Evolutionary conservation across 2,329 filamentous ascomycete species (phyloP), one percentile per base, ranked within the genome.

Genomic region (Xenosphaeropsis pyriputrescens): DNA sequence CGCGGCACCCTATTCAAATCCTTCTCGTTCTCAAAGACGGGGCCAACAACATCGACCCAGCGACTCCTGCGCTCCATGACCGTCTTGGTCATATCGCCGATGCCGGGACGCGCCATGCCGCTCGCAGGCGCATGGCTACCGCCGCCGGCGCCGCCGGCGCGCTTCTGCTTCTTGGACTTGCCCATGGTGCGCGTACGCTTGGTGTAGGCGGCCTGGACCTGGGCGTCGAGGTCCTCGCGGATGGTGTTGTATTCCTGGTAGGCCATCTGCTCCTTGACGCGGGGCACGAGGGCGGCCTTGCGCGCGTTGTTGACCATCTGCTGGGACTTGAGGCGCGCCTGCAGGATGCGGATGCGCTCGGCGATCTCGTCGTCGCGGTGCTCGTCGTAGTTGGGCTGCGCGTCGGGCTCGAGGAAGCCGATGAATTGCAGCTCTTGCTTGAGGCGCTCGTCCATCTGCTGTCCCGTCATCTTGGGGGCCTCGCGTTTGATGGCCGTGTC

Each of bases 221-320:
- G 91, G 32, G 79, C 77, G 64, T 98, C 91, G 16, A 98, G 76
- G 56, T 98, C 91, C 55, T 98, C 91, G 36, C 93, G 79, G 49
- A 98, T 98, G 39, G 86, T 95, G 57, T 80, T 82, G 64, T 94
- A 98, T 57, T 98, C 91, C 55, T 98, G 91, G 61, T 91, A 79
- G 0, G 91, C 91, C 75, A 98, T 89, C 46, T 85, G 79, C 56
- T 94, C 88, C 49, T 86, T 82, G 6, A 91, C 85, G 18, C 95
- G 70, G 29, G 95, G 88, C 1, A 85, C 76, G 9, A 98, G 67
- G 2, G 88, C 75, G 6, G 85, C 70, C 60, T 96, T 96, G 44
- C 86, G 81, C 5, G 89, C 85, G 30, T 88, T 89, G 56, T 98
- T 98, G 57, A 83, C 65, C 39, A 93, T 75, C 56, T 83, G 82